Evolutionary conservation across 805 yeast genomes (phyloP).

Genomic region (Metschnikowia vanudenii): DNA sequence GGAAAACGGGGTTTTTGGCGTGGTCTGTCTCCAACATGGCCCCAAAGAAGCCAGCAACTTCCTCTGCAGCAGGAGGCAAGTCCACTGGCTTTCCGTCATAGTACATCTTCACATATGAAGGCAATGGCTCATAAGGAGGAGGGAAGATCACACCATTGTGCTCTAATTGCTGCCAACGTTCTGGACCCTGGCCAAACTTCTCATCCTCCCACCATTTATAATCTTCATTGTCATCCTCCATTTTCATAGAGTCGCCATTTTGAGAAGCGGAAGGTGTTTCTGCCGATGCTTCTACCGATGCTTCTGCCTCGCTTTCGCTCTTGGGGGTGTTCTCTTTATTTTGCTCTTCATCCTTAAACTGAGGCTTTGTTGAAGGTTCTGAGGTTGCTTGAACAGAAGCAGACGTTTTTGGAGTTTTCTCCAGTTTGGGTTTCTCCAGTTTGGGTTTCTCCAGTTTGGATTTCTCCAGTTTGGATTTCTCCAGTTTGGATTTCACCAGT

Average conservation of each 20-base stretch:
- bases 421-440: no score
- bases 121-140: slow-evolving; percentile 86
- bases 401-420: no score
- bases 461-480: no score
- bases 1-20: slow-evolving; percentile 82
- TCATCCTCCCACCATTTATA: slow-evolving; percentile 86
- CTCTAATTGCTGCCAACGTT: slow-evolving; percentile 82
- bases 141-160: slow-evolving; percentile 94
- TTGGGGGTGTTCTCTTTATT: slow-evolving; percentile 6
- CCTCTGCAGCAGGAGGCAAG: slow-evolving; percentile 83
- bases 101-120: slow-evolving; percentile 67
- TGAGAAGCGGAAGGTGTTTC: slow-evolving; percentile 2
- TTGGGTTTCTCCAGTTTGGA: no score
- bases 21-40: slow-evolving; percentile 88
- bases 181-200: slow-evolving; percentile 61
- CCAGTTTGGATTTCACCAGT: no score
- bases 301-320: slow-evolving; percentile 14
- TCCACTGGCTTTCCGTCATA: slow-evolving; percentile 76
- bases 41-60: slow-evolving; percentile 93
- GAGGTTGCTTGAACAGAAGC: no score
- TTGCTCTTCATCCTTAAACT: slow-evolving; percentile 16
- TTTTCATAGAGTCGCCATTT: slow-evolving; percentile 39
- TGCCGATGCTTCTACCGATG: slow-evolving; percentile 13
- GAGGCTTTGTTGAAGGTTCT: background rate
- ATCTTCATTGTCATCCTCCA: slow-evolving; percentile 46